These are phyloP conservation scores for Podospora conica DNA, from an alignment of 495 filamentous ascomycete genomes.

Conservation along the genomic window DNA sequence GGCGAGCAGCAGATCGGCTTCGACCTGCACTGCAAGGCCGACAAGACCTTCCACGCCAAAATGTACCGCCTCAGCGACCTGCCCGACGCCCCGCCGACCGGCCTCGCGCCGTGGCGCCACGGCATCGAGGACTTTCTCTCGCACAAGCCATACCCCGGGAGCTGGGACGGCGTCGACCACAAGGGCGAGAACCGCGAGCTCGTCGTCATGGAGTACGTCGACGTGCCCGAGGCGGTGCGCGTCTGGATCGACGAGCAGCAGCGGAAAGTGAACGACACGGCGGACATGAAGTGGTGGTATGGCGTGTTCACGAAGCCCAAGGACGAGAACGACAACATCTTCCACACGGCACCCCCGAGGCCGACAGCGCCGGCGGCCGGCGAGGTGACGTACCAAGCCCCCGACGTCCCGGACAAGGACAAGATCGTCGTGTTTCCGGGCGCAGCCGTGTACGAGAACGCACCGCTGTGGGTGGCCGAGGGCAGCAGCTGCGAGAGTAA, in stretches of 20 bases:
- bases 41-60: conserved; percentile 21
- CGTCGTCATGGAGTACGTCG: conserved; percentile 31
- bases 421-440: conserved; percentile 33
- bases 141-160: conserved; percentile 20
- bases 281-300: conserved; percentile 23
- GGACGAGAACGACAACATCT: conserved; percentile 14
- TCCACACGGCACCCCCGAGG: conserved; percentile 11
- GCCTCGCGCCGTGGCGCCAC: conserved; percentile 24
- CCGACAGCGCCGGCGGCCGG: conserved; percentile 4
- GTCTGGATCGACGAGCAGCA: conserved; percentile 33
- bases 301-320: conserved; percentile 29
- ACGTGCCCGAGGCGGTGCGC: conserved; percentile 22
- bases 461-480: conserved; percentile 29
- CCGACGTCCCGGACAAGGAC: conserved; percentile 18
- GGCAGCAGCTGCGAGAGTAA: conserved; percentile 31
- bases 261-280: conserved; percentile 5
- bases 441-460: conserved; percentile 27
- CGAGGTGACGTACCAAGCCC: background rate
- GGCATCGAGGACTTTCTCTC: conserved; percentile 23
- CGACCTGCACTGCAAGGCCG: conserved; percentile 24
- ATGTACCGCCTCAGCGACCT: conserved; percentile 30
- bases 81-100: conserved; percentile 11
- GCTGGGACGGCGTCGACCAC: conserved; percentile 32
- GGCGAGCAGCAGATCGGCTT: conserved; percentile 25
- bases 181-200: conserved; percentile 28